phyloP scores from a whole-genome alignment of 2,329 filamentous ascomycete genomes.

The Hymenoscyphus infarciens region DNA sequence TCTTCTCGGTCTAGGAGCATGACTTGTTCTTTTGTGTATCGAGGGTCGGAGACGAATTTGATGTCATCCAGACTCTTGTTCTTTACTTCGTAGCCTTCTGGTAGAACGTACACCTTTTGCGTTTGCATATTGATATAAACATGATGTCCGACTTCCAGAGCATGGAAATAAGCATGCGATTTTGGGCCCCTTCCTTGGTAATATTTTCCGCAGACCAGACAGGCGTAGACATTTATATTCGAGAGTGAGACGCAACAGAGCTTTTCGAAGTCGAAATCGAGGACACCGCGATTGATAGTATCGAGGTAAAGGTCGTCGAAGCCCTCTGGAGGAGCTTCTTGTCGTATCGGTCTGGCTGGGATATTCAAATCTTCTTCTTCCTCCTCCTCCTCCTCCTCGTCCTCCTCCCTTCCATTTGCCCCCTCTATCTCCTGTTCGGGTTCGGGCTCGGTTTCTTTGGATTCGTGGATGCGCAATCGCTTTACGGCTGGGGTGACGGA shows the following conservation, averaged over 20 bases:
- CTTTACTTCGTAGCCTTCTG: constrained; percentile 94
- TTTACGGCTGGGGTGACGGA: constrained; percentile 12
- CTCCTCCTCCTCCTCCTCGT: constrained; percentile 33
- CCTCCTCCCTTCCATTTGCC: constrained; percentile 35
- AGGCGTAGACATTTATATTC: constrained; percentile 98
- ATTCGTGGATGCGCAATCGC: constrained; percentile 12
- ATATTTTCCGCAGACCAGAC: constrained; percentile 96
- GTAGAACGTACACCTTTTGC: constrained; percentile 85
- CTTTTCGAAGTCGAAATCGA: constrained; percentile 99
- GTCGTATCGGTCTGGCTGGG: constrained; percentile 54
- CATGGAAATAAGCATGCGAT: constrained; percentile 96
- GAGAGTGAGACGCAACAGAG: constrained; percentile 92
- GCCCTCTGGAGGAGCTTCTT: constrained; percentile 76
- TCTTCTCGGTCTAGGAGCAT: constrained; percentile 67
- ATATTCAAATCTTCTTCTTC: constrained; percentile 35
- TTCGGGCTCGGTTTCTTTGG: neutral
- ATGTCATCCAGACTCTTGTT: constrained; percentile 96
- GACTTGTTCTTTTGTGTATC: constrained; percentile 77
- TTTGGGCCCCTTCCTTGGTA: constrained; percentile 91
- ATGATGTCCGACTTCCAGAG: constrained; percentile 91
- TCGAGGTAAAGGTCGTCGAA: constrained; percentile 97
- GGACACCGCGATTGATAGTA: constrained; percentile 86
- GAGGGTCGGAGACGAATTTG: constrained; percentile 93
- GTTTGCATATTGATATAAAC: constrained; percentile 98
- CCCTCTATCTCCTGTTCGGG: constrained; percentile 30